Evolutionary conservation across 1,284 basidiomycete genomes (phyloP).

Genomic region (Flammula alnicola): DNA sequence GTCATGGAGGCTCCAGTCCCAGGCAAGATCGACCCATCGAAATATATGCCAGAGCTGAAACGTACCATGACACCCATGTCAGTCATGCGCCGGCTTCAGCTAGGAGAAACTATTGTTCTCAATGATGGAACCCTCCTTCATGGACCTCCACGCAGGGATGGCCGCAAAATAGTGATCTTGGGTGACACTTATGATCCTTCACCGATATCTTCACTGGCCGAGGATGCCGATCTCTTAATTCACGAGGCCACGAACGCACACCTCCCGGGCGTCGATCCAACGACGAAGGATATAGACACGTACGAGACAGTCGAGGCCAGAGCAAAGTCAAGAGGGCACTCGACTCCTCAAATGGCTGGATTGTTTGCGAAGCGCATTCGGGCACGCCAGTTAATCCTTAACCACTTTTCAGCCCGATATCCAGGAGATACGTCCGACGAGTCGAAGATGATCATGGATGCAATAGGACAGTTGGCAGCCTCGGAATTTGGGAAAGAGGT

Average conservation of each 20-base stretch:
- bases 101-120: constrained; percentile 71
- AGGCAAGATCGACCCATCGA: constrained; percentile 71
- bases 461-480: constrained; percentile 61
- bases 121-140: constrained; percentile 78
- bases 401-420: constrained; percentile 83
- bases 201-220: constrained; percentile 59
- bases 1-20: constrained; percentile 78
- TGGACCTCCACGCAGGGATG: constrained; percentile 71
- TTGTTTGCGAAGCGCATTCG: constrained; percentile 74
- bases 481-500: constrained; percentile 57
- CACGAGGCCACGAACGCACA: constrained; percentile 95
- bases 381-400: constrained; percentile 75
- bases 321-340: constrained; percentile 85
- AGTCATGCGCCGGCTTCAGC: constrained; percentile 71
- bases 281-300: constrained; percentile 61
- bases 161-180: constrained; percentile 78
- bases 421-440: constrained; percentile 55
- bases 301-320: constrained; percentile 68
- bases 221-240: constrained; percentile 67
- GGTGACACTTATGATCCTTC: constrained; percentile 85
- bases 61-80: constrained; percentile 77
- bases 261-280: constrained; percentile 68
- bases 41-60: constrained; percentile 68
- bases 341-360: constrained; percentile 91
- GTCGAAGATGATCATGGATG: constrained; percentile 59